Evolutionary conservation across 768 basidiomycete genomes (phyloP).

Genomic region (Plicaturopsis crispa): DNA sequence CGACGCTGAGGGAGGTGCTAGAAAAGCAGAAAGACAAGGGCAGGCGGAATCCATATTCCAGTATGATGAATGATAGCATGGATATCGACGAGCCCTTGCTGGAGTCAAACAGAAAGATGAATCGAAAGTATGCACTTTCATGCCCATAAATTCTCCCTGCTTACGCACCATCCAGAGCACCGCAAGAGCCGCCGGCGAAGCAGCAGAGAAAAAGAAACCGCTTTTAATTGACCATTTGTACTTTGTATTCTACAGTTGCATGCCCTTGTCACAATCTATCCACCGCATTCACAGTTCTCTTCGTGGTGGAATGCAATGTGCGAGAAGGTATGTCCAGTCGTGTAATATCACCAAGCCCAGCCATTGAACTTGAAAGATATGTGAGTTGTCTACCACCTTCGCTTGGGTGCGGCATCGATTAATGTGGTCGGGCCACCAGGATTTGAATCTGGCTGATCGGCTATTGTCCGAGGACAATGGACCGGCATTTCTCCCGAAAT

Average conservation of each 20-base stretch:
- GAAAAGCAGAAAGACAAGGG: constrained; percentile 56
- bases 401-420: no score
- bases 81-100: constrained; percentile 56
- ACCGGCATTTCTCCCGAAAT: no score
- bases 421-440: no score
- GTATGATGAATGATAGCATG: constrained; percentile 35
- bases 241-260: constrained; percentile 3
- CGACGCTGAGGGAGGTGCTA: constrained; percentile 49
- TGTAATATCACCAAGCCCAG: no score
- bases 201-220: constrained; percentile 53
- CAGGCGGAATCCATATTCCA: constrained; percentile 17
- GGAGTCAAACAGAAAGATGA: constrained; percentile 41
- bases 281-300: no score
- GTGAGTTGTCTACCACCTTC: no score
- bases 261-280: background rate
- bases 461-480: no score
- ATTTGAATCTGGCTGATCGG: no score
- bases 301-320: no score
- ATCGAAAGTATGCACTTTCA: constrained; percentile 42
- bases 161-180: constrained; percentile 20
- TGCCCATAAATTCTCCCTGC: background rate
- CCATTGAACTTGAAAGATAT: no score
- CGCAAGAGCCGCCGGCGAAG: constrained; percentile 37
- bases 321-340: no score
- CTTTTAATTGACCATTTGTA: constrained; percentile 20